Base-by-base conservation (phyloP, 345 rosid genomes). In the Schrenkiella parvula region DNA sequence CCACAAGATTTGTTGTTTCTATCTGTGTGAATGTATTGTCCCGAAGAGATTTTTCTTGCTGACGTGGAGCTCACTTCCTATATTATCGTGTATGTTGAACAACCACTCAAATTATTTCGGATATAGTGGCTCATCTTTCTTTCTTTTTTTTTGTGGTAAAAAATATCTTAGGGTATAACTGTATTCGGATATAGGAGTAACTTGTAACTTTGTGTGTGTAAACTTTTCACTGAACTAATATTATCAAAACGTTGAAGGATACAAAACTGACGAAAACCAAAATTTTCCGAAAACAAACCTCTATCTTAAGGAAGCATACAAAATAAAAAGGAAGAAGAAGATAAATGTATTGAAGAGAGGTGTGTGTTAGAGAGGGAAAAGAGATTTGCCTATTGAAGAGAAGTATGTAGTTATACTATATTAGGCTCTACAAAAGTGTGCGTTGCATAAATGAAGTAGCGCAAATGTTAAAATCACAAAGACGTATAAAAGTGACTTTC, bases 1-100 rank as follows among this genome's bases (percentile, higher is more conserved):
- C 68, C 75, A 71, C 61, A 71, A 68, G 34, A 71, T 50, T 61
- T 71, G 53, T 50, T 50, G 53, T 50, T 50, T 71, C 68, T 29
- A 12, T 19, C 15, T 17, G 4, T 51, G 23, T 13, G 4, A 50
- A 41, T 67, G 71, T 70, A 69, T 4, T 44, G 9, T 35, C 41
- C 67, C 67, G 1, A 71, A 71, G 68, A 71, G 75, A 51, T 71
- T 47, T 48, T 25, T 46, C 9, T 67, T 59, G 59, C 43, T 48
- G 67, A 70, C 59, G 74, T 59, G 74, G 67, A 19, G 35, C 39
- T 70, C 58, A 15, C 6, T 46, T 58, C 26, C 74, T 70, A 13
- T 59, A 12, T 11, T 2, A 37, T 48, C 50, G 67, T 70, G 74
- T 70, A 5, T 54, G 21, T 60, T 42, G 48, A 59, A 35, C 19